These are phyloP conservation scores for Tricholoma saponaceum DNA, from an alignment of 768 basidiomycete genomes.

Conservation along the genomic window DNA sequence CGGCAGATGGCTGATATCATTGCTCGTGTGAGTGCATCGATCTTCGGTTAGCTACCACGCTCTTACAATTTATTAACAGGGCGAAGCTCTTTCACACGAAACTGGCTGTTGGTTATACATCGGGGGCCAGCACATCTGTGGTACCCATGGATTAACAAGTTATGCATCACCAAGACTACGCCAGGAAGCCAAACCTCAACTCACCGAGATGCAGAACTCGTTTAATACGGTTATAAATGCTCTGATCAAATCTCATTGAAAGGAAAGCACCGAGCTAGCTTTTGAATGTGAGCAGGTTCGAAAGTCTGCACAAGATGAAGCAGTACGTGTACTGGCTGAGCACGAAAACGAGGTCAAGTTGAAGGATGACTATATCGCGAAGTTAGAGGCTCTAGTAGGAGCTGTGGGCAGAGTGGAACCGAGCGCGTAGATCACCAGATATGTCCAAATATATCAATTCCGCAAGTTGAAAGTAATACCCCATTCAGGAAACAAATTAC, in stretches of 20 bases:
- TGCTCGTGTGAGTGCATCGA: background rate
- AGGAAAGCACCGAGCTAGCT: background rate
- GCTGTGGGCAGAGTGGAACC: too few relatives aligned
- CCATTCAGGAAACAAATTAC: too few relatives aligned
- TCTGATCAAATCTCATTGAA: background rate
- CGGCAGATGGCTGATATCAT: background rate
- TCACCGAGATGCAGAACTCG: background rate
- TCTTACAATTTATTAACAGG: background rate
- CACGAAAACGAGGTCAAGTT: background rate
- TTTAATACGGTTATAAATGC: background rate
- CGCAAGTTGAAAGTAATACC: background rate
- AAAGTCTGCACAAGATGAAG: background rate
- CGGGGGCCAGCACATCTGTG: background rate
- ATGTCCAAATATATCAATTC: background rate
- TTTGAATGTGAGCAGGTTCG: background rate
- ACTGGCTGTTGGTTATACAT: background rate
- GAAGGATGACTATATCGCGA: background rate
- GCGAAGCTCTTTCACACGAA: background rate
- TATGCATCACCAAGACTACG: background rate
- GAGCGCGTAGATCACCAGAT: background rate
- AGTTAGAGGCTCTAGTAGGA: background rate
- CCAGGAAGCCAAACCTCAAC: background rate
- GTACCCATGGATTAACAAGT: background rate
- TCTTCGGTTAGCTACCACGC: too few relatives aligned
- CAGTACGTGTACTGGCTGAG: background rate